Evolutionary conservation across 371 early-diverging fungal species (phyloP).

Genomic region (Mortierella polycephala): DNA sequence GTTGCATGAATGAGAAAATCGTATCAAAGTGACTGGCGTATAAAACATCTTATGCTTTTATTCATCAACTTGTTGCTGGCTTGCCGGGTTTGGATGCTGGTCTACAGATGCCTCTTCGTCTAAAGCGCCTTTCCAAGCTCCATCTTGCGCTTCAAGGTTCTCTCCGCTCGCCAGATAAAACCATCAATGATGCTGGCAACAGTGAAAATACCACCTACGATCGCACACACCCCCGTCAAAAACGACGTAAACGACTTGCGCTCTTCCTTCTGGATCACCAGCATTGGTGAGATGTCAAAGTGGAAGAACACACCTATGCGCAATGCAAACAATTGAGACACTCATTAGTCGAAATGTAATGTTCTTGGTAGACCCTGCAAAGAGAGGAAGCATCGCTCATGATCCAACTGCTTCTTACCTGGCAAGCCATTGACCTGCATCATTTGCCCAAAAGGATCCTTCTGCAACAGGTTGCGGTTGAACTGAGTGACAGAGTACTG

Average conservation of each 20-base stretch:
- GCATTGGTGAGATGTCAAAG: slow-evolving; percentile 97
- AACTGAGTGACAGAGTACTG: slow-evolving; percentile 94
- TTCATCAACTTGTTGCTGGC: too few relatives aligned
- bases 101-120: not conserved
- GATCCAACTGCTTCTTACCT: slow-evolving; percentile 53
- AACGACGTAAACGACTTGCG: slow-evolving; percentile 87
- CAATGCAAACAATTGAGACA: slow-evolving; percentile 4
- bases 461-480: slow-evolving; percentile 57
- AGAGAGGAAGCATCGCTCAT: slow-evolving; percentile 1
- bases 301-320: slow-evolving; percentile 88
- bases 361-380: too few relatives aligned
- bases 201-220: slow-evolving; percentile 95
- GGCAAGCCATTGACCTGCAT: slow-evolving; percentile 63
- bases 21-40: not conserved
- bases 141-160: slow-evolving; percentile 80
- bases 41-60: not conserved
- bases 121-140: slow-evolving; percentile 84
- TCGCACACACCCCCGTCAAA: slow-evolving; percentile 91
- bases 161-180: slow-evolving; percentile 89
- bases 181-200: slow-evolving; percentile 94
- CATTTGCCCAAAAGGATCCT: slow-evolving; percentile 46
- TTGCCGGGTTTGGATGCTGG: too few relatives aligned
- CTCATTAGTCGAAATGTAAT: too few relatives aligned
- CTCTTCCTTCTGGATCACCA: slow-evolving; percentile 87
- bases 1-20: too few relatives aligned